Percentiles rank a stretch among this genome's conserved stretches.
Evolutionary conservation across 2,329 filamentous ascomycete species (phyloP).

Genomic region (Uncinocarpus reesii): DNA sequence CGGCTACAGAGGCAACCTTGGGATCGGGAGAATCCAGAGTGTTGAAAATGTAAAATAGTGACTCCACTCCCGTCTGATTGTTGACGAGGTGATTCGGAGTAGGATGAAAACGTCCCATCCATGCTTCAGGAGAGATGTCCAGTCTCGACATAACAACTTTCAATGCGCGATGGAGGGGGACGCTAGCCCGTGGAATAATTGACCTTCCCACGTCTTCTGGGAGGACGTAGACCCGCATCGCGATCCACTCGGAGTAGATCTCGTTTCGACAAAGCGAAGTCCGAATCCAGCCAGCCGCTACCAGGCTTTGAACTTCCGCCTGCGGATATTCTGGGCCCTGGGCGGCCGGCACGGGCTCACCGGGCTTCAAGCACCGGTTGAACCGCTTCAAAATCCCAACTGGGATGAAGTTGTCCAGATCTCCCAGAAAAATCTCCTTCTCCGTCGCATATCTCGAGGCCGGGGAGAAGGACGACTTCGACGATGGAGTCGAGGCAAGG

Average conservation of each 20-base stretch:
- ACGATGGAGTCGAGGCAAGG: not conserved
- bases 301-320: slow-evolving; percentile 22
- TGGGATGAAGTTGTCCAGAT: slow-evolving; percentile 23
- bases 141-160: slow-evolving; percentile 33
- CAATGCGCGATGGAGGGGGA: slow-evolving; percentile 28
- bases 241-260: slow-evolving; percentile 16
- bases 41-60: slow-evolving; percentile 43
- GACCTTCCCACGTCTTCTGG: slow-evolving; percentile 32
- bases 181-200: slow-evolving; percentile 27
- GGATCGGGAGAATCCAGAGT: slow-evolving; percentile 36
- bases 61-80: slow-evolving; percentile 30
- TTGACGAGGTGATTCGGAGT: slow-evolving; percentile 9
- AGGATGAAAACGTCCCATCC: slow-evolving; percentile 26
- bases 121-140: slow-evolving; percentile 32
- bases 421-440: slow-evolving; percentile 13
- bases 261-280: slow-evolving; percentile 19
- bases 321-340: not conserved
- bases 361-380: not conserved
- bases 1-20: slow-evolving; percentile 23
- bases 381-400: slow-evolving; percentile 25
- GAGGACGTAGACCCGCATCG: slow-evolving; percentile 32
- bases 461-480: not conserved
- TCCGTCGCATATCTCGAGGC: slow-evolving; percentile 6
- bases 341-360: not conserved
- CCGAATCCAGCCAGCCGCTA: slow-evolving; percentile 31